Evolutionary conservation across 2,329 filamentous ascomycete species (phyloP), one percentile per base, ranked within the genome.

Genomic region (Aureobasidium melanogenum): DNA sequence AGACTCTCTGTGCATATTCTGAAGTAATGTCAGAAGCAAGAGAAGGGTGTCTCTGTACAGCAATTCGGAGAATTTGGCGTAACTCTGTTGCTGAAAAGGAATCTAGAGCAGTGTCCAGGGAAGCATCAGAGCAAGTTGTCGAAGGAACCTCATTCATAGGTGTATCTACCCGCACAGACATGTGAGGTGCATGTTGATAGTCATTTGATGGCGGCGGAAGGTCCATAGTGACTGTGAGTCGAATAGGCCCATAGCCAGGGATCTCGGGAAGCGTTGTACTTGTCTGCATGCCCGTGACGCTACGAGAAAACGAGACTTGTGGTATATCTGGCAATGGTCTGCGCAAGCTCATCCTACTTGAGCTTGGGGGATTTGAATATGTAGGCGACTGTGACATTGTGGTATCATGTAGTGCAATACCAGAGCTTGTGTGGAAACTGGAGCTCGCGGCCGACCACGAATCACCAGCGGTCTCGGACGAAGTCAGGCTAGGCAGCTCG

Each of bases 381-480:
- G n/a, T 14, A 7, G 24, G 56, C 19, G 3, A 10, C 8, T 41
- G 8, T n/a, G 41, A 38, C 3, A 38, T 28, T 7, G 15, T 30
- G n/a, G 17, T 50, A 7, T 59, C 34, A 14, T 48, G 7, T 44
- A 41, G 10, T n/a, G 22, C 26, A 10, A 17, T 22, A 8, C 44
- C 22, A n/a, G 44, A 59, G 14, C 24, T 41, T 12, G 56, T 48
- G 24, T 59, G 56, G 8, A 59, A 59, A 26, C 56, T 59, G 10
- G 56, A 59, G 17, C 56, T 59, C 15, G 56, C 38, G 4, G 44
- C 28, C 24, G 44, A 59, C 56, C 56, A 59, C 5, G 56, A 59
- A 32, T 28, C 30, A 19, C 43, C 30, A 15, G 41, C 15, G 15
- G 32, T 28, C 2, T 47, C 30, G 9, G 15, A 34, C 12, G 28